Base-by-base conservation (phyloP, 208 protist species). In the Trypanosoma brucei region DNA sequence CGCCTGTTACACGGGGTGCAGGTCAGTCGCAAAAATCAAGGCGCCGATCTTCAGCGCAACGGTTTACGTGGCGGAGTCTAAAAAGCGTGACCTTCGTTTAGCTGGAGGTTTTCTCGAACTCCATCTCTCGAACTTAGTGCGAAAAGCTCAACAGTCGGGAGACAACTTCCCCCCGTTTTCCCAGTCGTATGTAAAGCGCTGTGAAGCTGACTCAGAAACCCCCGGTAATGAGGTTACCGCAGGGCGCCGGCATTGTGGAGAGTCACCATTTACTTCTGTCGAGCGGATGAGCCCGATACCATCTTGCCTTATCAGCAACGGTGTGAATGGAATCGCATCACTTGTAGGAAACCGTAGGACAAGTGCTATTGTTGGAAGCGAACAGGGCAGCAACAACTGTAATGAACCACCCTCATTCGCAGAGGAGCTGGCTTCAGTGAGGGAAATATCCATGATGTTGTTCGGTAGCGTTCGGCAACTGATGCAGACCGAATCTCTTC, bases 391-490 rank as follows among this genome's bases (percentile, higher is more conserved):
- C 22, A 22, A 22, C 22, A 22, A 22, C 22, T 22, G 22, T 22
- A 22, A 22, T 22, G 22, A 22, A 22, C 22, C 22, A 22, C 22
- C 22, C 22, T 22, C 22, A 22, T 95, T 95, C 58, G 82, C 84
- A 0, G 72, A 83, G 22, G 84, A 93, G 58, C 92, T 95, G 70
- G 66, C 67, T 33, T 53, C 70, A 0, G 86, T 95, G 86, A 72
- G 86, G 3, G 62, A 63, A 14, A 80, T 76, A 38, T 73, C 91
- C 55, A 81, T 93, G 22, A 88, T 75, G 56, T 74, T 95, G 13
- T 95, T 95, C 55, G 68, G 86, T 69, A 83, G 92, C 64, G 90
- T 95, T 52, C 68, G 93, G 55, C 71, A 72, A 2, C 72, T 93
- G 40, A 81, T 82, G 60, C 65, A 91, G 56, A 81, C 91, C 64